A percentile compares a stretch with the other conserved stretches of the same genome.
Conservation (phyloP, 2,329 filamentous ascomycete genomes). For the Diaporthe vaccinii region DNA sequence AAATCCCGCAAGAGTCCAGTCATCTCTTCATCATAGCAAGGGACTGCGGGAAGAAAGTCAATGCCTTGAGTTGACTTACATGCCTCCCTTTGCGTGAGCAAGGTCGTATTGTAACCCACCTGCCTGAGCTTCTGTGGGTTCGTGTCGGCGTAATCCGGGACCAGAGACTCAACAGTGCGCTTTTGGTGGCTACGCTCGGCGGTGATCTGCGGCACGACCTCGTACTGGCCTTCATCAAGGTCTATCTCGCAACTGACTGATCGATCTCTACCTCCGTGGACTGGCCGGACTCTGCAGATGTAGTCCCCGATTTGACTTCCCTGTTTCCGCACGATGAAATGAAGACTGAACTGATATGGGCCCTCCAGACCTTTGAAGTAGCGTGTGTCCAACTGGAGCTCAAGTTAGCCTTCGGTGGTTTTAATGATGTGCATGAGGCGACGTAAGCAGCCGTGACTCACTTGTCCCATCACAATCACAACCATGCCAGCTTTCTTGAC, state of each 20-base stretch:
- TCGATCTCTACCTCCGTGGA: constrained; percentile 63
- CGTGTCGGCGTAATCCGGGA: constrained; percentile 59
- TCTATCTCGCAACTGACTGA: constrained; percentile 80
- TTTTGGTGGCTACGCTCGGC: constrained; percentile 60
- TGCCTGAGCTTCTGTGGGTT: constrained; percentile 75
- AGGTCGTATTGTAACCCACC: constrained; percentile 73
- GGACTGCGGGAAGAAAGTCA: background rate
- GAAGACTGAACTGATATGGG: constrained; percentile 57
- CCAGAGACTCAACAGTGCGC: constrained; percentile 70
- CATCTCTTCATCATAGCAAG: too few relatives aligned
- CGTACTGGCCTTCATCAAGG: constrained; percentile 77
- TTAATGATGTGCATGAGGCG: background rate
- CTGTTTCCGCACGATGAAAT: constrained; percentile 58
- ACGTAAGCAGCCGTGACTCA: constrained; percentile 11
- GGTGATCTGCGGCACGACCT: constrained; percentile 77
- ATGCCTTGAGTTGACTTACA: constrained; percentile 44
- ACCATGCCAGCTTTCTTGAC: constrained; percentile 57
- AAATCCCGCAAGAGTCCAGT: too few relatives aligned
- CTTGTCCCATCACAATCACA: constrained; percentile 59
- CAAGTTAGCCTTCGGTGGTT: background rate
- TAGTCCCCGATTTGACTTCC: constrained; percentile 47
- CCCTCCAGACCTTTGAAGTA: constrained; percentile 61
- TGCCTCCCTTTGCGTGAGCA: constrained; percentile 70
- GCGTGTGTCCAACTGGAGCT: constrained; percentile 56
- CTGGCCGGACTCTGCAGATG: constrained; percentile 51